These are phyloP conservation scores for Ogataea allantospora DNA, from an alignment of 805 yeast species.

Conservation along the genomic window DNA sequence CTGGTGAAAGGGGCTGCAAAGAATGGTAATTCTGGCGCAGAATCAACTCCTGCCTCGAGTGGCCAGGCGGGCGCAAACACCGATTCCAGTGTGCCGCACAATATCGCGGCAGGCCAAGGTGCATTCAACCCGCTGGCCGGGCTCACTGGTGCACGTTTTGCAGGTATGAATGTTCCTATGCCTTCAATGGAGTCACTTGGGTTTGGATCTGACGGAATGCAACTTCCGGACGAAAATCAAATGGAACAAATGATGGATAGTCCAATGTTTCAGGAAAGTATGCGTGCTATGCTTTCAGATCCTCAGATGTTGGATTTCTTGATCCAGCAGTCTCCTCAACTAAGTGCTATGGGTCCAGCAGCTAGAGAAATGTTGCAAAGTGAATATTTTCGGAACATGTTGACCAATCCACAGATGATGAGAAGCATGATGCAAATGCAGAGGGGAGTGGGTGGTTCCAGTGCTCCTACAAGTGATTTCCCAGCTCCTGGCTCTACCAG, in stretches of 20 bases:
- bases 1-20: conserved; percentile 75
- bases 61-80: conserved; percentile 28
- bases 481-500: conserved; percentile 49
- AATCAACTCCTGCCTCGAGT: conserved; percentile 21
- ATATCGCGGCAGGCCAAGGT: conserved; percentile 83
- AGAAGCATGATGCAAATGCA: conserved; percentile 80
- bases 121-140: conserved; percentile 89
- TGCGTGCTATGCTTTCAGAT: conserved; percentile 79
- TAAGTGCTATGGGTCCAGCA: conserved; percentile 85
- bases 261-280: conserved; percentile 78
- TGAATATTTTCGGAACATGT: conserved; percentile 76
- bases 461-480: conserved; percentile 33
- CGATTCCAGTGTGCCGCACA: conserved; percentile 56
- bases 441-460: conserved; percentile 42
- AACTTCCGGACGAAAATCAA: conserved; percentile 74
- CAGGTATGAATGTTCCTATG: conserved; percentile 79
- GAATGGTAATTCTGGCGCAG: conserved; percentile 19
- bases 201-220: conserved; percentile 93
- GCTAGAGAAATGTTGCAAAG: conserved; percentile 82
- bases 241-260: conserved; percentile 70
- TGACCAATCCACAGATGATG: conserved; percentile 82
- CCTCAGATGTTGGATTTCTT: conserved; percentile 85
- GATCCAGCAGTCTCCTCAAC: conserved; percentile 80
- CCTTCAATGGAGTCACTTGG: conserved; percentile 61
- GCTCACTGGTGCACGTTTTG: conserved; percentile 92